A percentile compares a stretch with the other conserved stretches of the same genome.
Conservation (phyloP, 2,329 filamentous ascomycete species). For the Blastomyces parvus region DNA sequence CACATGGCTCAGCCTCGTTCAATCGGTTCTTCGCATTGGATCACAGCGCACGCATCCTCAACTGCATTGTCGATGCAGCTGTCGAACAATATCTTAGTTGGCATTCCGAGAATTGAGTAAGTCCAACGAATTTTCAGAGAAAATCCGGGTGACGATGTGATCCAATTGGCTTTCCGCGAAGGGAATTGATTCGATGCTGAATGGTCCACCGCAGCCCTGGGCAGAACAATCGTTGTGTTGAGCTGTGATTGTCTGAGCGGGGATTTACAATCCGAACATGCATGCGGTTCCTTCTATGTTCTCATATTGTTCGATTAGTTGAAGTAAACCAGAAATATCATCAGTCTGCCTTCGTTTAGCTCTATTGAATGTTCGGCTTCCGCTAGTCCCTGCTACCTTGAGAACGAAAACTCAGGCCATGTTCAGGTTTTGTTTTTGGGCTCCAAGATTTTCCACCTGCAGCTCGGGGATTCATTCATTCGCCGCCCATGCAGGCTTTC, state of each 20-base stretch:
- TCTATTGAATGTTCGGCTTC: neutral
- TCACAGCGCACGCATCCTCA: neutral
- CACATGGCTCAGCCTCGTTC: neutral
- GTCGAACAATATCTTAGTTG: neutral
- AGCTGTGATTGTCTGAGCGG: neutral
- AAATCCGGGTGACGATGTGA: neutral
- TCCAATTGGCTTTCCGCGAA: neutral
- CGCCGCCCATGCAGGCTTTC: neutral
- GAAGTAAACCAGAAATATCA: neutral
- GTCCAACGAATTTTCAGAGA: neutral
- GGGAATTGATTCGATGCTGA: neutral
- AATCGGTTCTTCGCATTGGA: neutral
- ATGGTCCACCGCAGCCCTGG: neutral
- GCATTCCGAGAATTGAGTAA: neutral
- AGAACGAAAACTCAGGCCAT: neutral
- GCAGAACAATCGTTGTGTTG: neutral
- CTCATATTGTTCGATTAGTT: neutral
- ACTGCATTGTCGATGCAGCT: too few species aligned
- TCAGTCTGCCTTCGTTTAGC: neutral
- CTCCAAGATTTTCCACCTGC: too few species aligned
- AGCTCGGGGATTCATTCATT: neutral
- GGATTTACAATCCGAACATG: neutral
- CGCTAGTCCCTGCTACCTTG: neutral
- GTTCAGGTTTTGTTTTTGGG: too few species aligned
- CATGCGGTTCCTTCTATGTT: neutral